Evolutionary conservation across 1,284 basidiomycete genomes (phyloP).

Genomic region (Erythrobasidium hasegawianum): DNA sequence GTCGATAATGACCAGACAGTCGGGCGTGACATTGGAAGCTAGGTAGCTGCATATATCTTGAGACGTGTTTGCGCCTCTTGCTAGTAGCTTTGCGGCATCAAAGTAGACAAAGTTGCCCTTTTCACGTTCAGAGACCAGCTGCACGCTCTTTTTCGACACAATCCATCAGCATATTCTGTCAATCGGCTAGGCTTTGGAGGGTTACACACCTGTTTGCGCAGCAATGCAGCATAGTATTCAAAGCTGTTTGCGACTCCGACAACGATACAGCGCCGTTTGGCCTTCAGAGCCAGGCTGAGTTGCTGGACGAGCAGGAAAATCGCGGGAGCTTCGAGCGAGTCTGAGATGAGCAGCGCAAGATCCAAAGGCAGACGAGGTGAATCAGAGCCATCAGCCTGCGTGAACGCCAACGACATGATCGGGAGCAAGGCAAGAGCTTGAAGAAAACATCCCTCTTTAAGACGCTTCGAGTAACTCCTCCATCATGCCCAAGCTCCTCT

Average conservation of each 20-base stretch:
- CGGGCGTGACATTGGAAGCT: neutral
- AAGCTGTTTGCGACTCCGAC: slow-evolving; percentile 37
- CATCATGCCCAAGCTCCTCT: too few relatives aligned
- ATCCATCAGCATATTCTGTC: neutral
- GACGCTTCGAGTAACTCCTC: too few relatives aligned
- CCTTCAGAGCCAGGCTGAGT: slow-evolving; percentile 32
- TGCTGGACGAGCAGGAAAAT: slow-evolving; percentile 34
- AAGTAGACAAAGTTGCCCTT: slow-evolving; percentile 32
- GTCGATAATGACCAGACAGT: slow-evolving; percentile 38
- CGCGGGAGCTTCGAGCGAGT: slow-evolving; percentile 37
- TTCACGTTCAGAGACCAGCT: slow-evolving; percentile 34
- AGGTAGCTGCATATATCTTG: neutral
- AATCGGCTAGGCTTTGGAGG: too few relatives aligned
- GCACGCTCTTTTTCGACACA: slow-evolving; percentile 36
- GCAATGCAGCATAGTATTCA: slow-evolving; percentile 33
- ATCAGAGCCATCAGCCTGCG: slow-evolving; percentile 27
- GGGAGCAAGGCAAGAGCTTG: too few relatives aligned
- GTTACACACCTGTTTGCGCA: slow-evolving; percentile 36
- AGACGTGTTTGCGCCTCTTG: neutral
- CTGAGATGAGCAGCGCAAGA: slow-evolving; percentile 37
- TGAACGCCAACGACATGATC: slow-evolving; percentile 6
- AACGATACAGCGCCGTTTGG: slow-evolving; percentile 26
- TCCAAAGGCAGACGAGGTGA: slow-evolving; percentile 14
- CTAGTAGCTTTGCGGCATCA: slow-evolving; percentile 21
- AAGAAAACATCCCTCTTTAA: too few relatives aligned